Base-by-base conservation (phyloP, 1,284 basidiomycete genomes). In the Hypsizygus ulmarius region DNA sequence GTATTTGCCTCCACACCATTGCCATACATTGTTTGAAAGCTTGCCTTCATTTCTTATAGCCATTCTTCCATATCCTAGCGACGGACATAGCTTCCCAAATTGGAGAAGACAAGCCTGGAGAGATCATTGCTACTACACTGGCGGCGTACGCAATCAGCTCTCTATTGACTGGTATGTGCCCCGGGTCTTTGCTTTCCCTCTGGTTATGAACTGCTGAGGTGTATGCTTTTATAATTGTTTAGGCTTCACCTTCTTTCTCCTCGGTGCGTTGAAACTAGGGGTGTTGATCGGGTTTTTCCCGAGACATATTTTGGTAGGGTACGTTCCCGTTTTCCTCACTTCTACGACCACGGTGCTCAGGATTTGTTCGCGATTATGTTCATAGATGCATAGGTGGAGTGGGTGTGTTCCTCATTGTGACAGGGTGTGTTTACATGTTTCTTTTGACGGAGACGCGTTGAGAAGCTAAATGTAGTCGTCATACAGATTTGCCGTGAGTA, bases 211-310 rank as follows among this genome's bases (percentile, higher is more conserved):
- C 1, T 35, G 25, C 15, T 7, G 2, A 29, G 10, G 19, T 12
- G 16, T 21, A 19, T 18, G 54, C 56, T 46, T 58, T 52, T 42
- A 12, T 25, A 27, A 12, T 42, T 34, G 15, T 33, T 25, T 49
- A 87, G 87, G 87, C 25, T 60, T 92, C n/a, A 78, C 90, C 0
- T 97, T 97, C 69, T 85, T 93, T 62, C 62, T 86, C 9, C 78
- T 97, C n/a, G 96, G 96, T 12, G 79, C 79, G 9, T 79, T 97
- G 50, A 82, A 82, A 21, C 76, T 98, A 5, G 96, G 96, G 3
- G 77, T 82, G 3, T 69, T 98, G 27, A 88, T 97, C 47, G 94
- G 95, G 0, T 99, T 98, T 71, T 98, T 99, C 70, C 96, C 96
- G 9, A 78, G 96, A 6, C 95, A 97, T 65, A 97, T 98, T 62